Conservation (phyloP, 352 stramenopile species). For the Phytophthora crassamura region DNA sequence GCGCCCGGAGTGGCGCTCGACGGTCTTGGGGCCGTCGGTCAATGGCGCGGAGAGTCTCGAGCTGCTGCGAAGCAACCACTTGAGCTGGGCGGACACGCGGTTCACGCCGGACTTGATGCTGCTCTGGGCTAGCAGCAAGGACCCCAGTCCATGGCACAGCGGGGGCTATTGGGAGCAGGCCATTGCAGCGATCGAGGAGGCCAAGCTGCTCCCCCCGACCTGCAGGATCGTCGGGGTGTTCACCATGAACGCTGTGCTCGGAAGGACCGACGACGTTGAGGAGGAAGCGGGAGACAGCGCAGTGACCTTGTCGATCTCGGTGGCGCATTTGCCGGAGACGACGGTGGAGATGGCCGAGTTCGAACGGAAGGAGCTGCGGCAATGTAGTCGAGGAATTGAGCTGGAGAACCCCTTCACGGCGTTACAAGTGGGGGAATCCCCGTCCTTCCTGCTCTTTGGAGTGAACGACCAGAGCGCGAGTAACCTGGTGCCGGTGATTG, state of each 20-base stretch:
- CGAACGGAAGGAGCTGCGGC: constrained; percentile 61
- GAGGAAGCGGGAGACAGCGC: constrained; percentile 3
- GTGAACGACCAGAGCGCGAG: constrained; percentile 56
- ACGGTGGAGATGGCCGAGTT: constrained; percentile 51
- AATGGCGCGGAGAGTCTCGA: constrained; percentile 38
- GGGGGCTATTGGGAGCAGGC: constrained; percentile 49
- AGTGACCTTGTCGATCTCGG: constrained; percentile 46
- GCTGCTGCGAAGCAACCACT: constrained; percentile 44
- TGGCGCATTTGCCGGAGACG: constrained; percentile 56
- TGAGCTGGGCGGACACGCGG: constrained; percentile 33
- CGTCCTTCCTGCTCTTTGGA: constrained; percentile 68
- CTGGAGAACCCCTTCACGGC: constrained; percentile 43
- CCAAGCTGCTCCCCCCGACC: constrained; percentile 44
- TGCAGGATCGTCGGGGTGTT: constrained; percentile 52
- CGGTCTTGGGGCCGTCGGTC: constrained; percentile 33
- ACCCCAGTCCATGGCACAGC: constrained; percentile 35
- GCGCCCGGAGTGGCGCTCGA: constrained; percentile 49
- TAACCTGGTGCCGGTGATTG: constrained; percentile 44
- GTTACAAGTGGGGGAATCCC: constrained; percentile 10
- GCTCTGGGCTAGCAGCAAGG: constrained; percentile 37
- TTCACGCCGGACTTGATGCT: constrained; percentile 59
- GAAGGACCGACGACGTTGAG: neutral
- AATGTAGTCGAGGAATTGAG: constrained; percentile 40
- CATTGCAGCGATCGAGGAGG: constrained; percentile 39
- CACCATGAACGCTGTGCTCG: constrained; percentile 43